Evolutionary conservation across 2,329 filamentous ascomycete genomes (phyloP), one percentile per base, ranked within the genome.

Genomic region (Dactylellina leptospora): DNA sequence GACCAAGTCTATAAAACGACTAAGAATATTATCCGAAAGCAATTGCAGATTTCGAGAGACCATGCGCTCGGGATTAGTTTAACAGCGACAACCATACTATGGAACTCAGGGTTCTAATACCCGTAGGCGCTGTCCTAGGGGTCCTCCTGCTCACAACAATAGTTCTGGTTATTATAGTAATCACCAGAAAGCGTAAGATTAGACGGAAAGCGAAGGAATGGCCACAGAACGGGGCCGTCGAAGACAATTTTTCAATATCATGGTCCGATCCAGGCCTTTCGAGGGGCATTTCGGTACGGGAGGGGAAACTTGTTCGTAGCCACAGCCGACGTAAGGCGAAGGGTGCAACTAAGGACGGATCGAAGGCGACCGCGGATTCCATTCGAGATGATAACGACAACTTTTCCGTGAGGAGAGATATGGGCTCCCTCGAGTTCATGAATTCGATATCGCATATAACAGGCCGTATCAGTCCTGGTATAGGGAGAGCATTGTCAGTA

Each of bases 381-480:
- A 23, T 59, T 6, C 20, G 47, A 40, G 59, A 50, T 16, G 59
- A 72, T 1, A 64, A 48, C 23, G 59, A 60, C 23, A 48, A 42
- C 22, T 36, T 48, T 6, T 36, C 68, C 11, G 18, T 22, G 4
- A 72, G 45, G 23, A 59, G 48, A 16, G 54, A 63, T 18, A 58
- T 54, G 59, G 59, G 59, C 4, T 45, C 68, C 20, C 20, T 63
- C 22, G 59, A 72, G 22, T 72, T 72, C 38, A 64, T 72, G 59
- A 72, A 64, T 27, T 72, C 68, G 38, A 72, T 72, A 72, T 72
- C 68, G 3, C 38, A 53, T 33, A 72, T 72, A 30, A 72, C 68
- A 20, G 68, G 68, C 28, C 68, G 68, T 10, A 40, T 72, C n/a
- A 72, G 68, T 18, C 68, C 68, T 9, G 68, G 68, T 0, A 72